Evolutionary conservation across 331 rosid species (phyloP).

Genomic region (Quercus phellos): DNA sequence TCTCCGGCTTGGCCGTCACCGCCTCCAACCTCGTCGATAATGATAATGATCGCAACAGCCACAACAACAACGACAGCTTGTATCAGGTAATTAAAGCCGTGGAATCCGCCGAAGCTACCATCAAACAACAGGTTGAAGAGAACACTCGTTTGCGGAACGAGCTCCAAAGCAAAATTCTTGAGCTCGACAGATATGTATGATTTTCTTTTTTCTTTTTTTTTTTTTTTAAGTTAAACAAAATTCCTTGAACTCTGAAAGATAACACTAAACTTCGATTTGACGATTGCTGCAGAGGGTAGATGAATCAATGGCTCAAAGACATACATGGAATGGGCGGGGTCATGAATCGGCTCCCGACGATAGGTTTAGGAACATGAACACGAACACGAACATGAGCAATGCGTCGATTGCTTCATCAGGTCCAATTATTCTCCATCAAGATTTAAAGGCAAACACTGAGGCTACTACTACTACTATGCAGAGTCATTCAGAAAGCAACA

Average conservation of each 20-base stretch:
- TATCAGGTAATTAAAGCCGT: slow-evolving; percentile 92
- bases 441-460: slow-evolving; percentile 31
- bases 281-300: slow-evolving; percentile 49
- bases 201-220: neutral
- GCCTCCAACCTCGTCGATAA: slow-evolving; percentile 26
- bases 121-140: slow-evolving; percentile 84
- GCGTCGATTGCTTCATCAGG: slow-evolving; percentile 32
- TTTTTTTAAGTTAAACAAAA: neutral
- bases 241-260: too few species aligned
- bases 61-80: slow-evolving; percentile 53
- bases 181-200: slow-evolving; percentile 64
- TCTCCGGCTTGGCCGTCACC: slow-evolving; percentile 50
- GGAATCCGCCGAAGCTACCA: slow-evolving; percentile 90
- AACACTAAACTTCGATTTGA: too few species aligned
- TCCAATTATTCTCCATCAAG: slow-evolving; percentile 22
- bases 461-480: slow-evolving; percentile 34
- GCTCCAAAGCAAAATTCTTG: slow-evolving; percentile 53
- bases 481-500: slow-evolving; percentile 32
- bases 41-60: slow-evolving; percentile 29
- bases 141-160: slow-evolving; percentile 60
- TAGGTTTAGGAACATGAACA: slow-evolving; percentile 16
- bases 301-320: slow-evolving; percentile 40
- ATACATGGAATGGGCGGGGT: slow-evolving; percentile 43
- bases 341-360: slow-evolving; percentile 34
- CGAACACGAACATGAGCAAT: neutral